phyloP scores from a whole-genome alignment of 2,329 filamentous ascomycete genomes.

The Pezicula neosporulosa region DNA sequence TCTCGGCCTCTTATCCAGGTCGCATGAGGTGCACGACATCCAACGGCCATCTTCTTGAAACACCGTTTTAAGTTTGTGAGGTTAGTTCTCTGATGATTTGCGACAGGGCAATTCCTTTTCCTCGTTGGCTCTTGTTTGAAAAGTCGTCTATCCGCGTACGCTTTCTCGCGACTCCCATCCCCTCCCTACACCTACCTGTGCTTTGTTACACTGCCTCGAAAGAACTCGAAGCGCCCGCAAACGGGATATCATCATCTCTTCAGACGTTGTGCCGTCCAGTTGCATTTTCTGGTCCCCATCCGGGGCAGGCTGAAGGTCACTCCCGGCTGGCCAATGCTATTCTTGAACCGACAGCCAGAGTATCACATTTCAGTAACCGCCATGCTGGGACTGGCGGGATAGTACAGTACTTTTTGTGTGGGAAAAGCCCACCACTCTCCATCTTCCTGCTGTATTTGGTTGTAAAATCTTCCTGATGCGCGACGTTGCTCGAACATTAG shows the following conservation, averaged over 20 bases:
- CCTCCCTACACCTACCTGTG: neutral
- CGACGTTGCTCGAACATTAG: too few species aligned
- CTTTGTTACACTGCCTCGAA: neutral
- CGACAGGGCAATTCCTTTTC: neutral
- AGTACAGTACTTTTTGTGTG: too few species aligned
- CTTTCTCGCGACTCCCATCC: neutral
- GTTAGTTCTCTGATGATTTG: neutral
- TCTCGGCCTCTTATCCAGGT: neutral
- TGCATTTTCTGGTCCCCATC: neutral
- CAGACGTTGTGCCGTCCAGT: neutral
- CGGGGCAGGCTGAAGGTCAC: neutral
- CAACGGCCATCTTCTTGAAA: neutral
- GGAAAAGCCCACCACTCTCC: too few species aligned
- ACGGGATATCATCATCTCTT: neutral
- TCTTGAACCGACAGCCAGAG: neutral
- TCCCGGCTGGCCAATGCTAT: neutral
- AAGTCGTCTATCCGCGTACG: too few species aligned
- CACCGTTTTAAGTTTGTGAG: neutral
- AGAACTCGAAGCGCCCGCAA: neutral
- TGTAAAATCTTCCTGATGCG: too few species aligned
- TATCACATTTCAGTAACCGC: neutral
- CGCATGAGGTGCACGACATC: constrained; percentile 1
- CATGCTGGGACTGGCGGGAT: neutral
- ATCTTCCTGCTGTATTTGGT: too few species aligned
- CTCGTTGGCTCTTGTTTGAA: neutral